Percentiles rank a stretch among this genome's conserved stretches.
These are phyloP conservation scores for Entomortierella chlamydospora DNA, from an alignment of 192 early-diverging fungal genomes.

Conservation along the genomic window DNA sequence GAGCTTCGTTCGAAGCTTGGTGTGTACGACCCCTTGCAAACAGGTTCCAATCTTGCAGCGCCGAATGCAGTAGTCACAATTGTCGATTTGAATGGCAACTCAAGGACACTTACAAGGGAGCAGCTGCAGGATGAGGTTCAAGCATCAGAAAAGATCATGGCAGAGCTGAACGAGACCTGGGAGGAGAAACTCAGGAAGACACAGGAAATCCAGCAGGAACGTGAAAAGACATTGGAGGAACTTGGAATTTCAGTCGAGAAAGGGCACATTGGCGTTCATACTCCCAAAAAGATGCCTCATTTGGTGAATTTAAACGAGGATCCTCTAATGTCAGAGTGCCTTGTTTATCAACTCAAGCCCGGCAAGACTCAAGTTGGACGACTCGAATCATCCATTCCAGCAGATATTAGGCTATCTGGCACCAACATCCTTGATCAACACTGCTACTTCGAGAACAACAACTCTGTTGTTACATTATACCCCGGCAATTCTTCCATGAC, in stretches of 20 bases:
- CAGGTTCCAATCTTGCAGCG: constrained; percentile 14
- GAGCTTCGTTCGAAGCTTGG: constrained; percentile 71
- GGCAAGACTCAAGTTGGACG: constrained; percentile 79
- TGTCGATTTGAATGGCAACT: constrained; percentile 56
- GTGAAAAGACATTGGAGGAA: constrained; percentile 80
- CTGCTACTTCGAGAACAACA: constrained; percentile 78
- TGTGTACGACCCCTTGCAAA: constrained; percentile 55
- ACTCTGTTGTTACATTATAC: constrained; percentile 68
- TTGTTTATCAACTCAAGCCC: constrained; percentile 85
- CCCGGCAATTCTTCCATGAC: constrained; percentile 68
- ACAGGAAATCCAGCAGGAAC: constrained; percentile 75
- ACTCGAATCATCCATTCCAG: constrained; percentile 32
- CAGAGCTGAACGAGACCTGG: constrained; percentile 86
- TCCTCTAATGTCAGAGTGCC: constrained; percentile 90
- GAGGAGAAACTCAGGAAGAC: constrained; percentile 83
- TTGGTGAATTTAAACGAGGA: constrained; percentile 92
- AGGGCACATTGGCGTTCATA: constrained; percentile 76
- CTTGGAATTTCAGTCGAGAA: constrained; percentile 83
- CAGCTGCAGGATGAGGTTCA: constrained; percentile 83
- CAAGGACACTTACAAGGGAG: constrained; percentile 59
- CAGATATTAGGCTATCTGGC: constrained; percentile 74
- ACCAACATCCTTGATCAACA: constrained; percentile 72
- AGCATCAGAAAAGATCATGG: constrained; percentile 88
- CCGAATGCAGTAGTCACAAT: constrained; percentile 55
- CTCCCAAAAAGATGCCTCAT: constrained; percentile 85